Evolutionary conservation across 2,329 filamentous ascomycete species (phyloP).

Genomic region (Hansfordia pulvinata): DNA sequence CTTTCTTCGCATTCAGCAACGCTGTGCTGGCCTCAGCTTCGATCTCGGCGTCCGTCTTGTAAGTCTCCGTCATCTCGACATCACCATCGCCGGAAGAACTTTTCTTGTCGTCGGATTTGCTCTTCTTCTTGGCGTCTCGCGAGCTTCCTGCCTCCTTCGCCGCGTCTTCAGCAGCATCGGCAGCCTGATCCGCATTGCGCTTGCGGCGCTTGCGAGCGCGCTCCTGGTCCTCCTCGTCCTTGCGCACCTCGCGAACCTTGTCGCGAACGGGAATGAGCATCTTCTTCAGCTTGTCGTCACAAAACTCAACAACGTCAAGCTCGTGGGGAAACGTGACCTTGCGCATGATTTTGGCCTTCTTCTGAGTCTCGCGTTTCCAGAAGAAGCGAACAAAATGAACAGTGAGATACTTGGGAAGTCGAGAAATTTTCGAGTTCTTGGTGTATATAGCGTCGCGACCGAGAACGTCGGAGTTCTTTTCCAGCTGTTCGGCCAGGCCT

Average conservation of each 20-base stretch:
- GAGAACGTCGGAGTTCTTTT: slow-evolving; percentile 73
- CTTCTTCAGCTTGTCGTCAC: slow-evolving; percentile 75
- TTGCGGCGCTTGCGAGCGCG: slow-evolving; percentile 87
- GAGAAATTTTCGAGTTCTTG: slow-evolving; percentile 79
- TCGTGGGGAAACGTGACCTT: slow-evolving; percentile 95
- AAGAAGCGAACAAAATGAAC: slow-evolving; percentile 98
- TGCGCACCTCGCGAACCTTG: slow-evolving; percentile 87
- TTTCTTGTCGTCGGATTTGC: slow-evolving; percentile 20
- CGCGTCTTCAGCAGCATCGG: slow-evolving; percentile 30
- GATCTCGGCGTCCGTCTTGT: slow-evolving; percentile 88
- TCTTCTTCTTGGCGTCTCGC: slow-evolving; percentile 21
- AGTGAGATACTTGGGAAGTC: slow-evolving; percentile 86
- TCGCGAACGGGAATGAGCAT: slow-evolving; percentile 85
- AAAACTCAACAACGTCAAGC: slow-evolving; percentile 88
- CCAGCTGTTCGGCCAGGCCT: slow-evolving; percentile 74
- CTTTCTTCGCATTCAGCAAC: slow-evolving; percentile 72
- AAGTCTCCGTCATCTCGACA: slow-evolving; percentile 59
- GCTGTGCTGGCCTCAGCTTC: slow-evolving; percentile 72
- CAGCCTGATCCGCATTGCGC: slow-evolving; percentile 30
- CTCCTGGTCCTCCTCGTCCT: slow-evolving; percentile 89
- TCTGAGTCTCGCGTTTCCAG: slow-evolving; percentile 90
- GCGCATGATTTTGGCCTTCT: slow-evolving; percentile 99
- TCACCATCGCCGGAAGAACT: slow-evolving; percentile 45
- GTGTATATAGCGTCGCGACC: slow-evolving; percentile 74
- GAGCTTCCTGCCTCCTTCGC: too few relatives aligned